phyloP scores from a whole-genome alignment of 768 basidiomycete species.

The Kwoniella pini region DNA sequence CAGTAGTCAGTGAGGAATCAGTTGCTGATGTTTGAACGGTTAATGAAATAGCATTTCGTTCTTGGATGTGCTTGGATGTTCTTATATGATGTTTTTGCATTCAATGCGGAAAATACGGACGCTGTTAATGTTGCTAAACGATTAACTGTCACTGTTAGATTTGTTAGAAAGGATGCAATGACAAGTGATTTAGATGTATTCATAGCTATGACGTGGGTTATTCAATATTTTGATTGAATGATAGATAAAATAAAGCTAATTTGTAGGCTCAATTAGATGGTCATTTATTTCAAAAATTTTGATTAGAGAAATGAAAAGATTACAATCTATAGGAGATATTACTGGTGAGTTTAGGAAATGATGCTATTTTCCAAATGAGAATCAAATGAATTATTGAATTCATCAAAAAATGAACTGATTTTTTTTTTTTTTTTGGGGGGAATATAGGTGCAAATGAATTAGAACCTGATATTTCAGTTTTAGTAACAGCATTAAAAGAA shows the following conservation, averaged over 20 bases:
- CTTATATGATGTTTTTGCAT: slow-evolving; percentile 30
- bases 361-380: no score
- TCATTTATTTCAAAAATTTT: slow-evolving; percentile 42
- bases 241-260: not conserved
- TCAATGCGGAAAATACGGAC: slow-evolving; percentile 32
- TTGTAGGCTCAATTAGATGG: slow-evolving; percentile 26
- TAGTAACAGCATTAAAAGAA: slow-evolving; percentile 27
- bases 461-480: slow-evolving; percentile 33
- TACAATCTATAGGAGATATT: slow-evolving; percentile 31
- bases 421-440: not conserved
- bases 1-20: not conserved
- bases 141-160: slow-evolving; percentile 26
- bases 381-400: no score
- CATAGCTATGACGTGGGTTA: slow-evolving; percentile 44
- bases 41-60: slow-evolving; percentile 39
- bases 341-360: slow-evolving; percentile 21
- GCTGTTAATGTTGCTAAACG: slow-evolving; percentile 37
- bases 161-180: slow-evolving; percentile 11
- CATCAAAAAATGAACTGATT: no score
- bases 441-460: slow-evolving; percentile 26
- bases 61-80: slow-evolving; percentile 46
- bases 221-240: not conserved
- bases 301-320: slow-evolving; percentile 45
- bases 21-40: no score
- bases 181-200: slow-evolving; percentile 41